Evolutionary conservation across 208 protist genomes (phyloP), one percentile per base, ranked within the genome.

Genomic region (Kentomonas sorsogonicus): DNA sequence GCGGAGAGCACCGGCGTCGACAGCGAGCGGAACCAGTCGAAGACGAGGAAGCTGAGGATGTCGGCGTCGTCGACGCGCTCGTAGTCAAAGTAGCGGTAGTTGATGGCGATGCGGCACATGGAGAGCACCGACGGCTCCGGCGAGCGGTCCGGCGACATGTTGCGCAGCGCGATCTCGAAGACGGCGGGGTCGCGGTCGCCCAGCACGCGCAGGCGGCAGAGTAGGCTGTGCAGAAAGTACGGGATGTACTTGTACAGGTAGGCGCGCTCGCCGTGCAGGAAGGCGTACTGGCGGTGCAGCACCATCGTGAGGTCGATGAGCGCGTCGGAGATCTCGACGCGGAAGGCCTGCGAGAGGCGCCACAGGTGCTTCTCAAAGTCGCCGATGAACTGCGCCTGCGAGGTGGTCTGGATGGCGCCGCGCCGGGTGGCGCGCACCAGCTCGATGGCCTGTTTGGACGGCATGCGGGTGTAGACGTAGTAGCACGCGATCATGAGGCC

Each of bases 401-500:
- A 74, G 47, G 56, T 62, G 15, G 91, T 94, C 61, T 96, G 91
- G 50, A 96, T 88, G n/a, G 82, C 81, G 16, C 81, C 79, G 16
- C 83, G 86, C 16, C 88, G 76, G 25, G 53, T 63, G 45, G 78
- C 57, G 29, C 91, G 76, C 51, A 93, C 83, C 50, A 84, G 51
- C 29, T 69, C 55, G 29, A 96, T 95, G 1, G 86, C 89, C 59
- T 90, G 80, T 7, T 44, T 45, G 9, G 84, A 83, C 16, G 72
- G 72, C 48, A 92, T 85, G 15, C 83, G 63, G 53, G 76, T 80
- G 60, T 94, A 95, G 18, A 95, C 70, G 30, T 91, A 84, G 69
- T 91, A 96, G 70, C 88, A 96, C 33, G 88, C 88, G 54, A 95
- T 94, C 66, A 96, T 89, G 26, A 96, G 72, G 10, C 88, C 91